Evolutionary conservation across 257 asterid species (phyloP).

Genomic region (Nicotiana obtusifolia): DNA sequence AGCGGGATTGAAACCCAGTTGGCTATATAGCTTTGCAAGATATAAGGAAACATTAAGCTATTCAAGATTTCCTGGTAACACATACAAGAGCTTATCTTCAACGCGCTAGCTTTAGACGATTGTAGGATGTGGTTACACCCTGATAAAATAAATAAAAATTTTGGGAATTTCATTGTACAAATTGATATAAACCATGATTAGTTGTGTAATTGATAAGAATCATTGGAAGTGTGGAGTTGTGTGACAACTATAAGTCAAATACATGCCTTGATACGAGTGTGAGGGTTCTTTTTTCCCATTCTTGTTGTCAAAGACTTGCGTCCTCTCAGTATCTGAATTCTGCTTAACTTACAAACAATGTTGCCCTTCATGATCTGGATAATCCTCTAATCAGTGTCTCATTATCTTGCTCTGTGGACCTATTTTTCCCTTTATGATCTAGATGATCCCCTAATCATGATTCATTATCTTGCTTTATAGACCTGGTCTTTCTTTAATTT

Average conservation of each 20-base stretch:
- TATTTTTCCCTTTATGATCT: neutral
- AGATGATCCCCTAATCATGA: neutral
- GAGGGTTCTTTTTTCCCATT: neutral
- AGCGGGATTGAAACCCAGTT: neutral
- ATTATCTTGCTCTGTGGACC: neutral
- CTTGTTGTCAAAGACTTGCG: neutral
- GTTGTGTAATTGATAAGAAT: neutral
- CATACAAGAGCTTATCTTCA: neutral
- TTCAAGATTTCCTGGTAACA: neutral
- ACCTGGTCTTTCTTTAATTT: neutral
- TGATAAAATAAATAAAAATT: neutral
- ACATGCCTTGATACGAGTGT: neutral
- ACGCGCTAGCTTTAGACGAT: neutral
- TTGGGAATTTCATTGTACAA: neutral
- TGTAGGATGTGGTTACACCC: neutral
- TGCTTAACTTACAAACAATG: neutral
- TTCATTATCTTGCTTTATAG: neutral
- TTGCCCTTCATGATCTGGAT: neutral
- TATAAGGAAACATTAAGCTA: neutral
- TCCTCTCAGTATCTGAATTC: neutral
- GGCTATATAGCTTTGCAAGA: neutral
- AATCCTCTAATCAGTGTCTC: neutral
- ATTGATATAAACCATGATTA: neutral
- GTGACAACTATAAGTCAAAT: neutral
- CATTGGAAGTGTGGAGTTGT: neutral